Percentiles rank a stretch among this genome's conserved stretches.
These are phyloP conservation scores for Monoraphidium neglectum DNA, from an alignment of 139 green algal species.

Conservation along the genomic window DNA sequence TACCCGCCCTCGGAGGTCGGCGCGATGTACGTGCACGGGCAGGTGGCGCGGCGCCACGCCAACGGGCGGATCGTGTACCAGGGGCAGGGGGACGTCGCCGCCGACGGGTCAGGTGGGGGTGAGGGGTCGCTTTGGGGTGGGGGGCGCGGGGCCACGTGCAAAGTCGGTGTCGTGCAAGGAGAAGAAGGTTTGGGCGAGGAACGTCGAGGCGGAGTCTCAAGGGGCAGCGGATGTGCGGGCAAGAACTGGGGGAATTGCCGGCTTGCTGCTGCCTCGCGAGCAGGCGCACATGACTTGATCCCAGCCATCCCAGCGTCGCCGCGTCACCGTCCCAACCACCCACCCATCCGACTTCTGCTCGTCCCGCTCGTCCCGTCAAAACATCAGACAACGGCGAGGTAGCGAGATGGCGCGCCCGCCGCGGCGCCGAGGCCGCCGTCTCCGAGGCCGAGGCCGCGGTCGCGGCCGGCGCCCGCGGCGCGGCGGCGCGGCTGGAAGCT, in stretches of 20 bases:
- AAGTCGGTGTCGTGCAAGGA: no score
- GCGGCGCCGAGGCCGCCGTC: constrained; percentile 2
- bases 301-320: no score
- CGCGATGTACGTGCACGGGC: constrained; percentile 76
- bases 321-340: no score
- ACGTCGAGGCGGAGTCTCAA: not conserved
- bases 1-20: constrained; percentile 59
- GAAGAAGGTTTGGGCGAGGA: not conserved
- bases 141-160: no score
- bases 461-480: constrained; percentile 22
- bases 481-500: not conserved
- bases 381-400: constrained; percentile 36
- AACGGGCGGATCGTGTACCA: constrained; percentile 89
- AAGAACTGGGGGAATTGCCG: no score
- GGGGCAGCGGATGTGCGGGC: not conserved
- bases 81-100: constrained; percentile 59
- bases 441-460: constrained; percentile 5
- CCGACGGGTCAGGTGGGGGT: constrained; percentile 59
- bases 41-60: constrained; percentile 47
- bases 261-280: no score
- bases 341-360: no score
- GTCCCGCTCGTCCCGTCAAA: no score
- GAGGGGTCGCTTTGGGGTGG: no score
- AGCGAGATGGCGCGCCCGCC: constrained; percentile 55
- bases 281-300: no score